A percentile compares a stretch with the other conserved stretches of the same genome.
phyloP scores from a whole-genome alignment of 2,329 filamentous ascomycete species.

The Aspergillus sp. region DNA sequence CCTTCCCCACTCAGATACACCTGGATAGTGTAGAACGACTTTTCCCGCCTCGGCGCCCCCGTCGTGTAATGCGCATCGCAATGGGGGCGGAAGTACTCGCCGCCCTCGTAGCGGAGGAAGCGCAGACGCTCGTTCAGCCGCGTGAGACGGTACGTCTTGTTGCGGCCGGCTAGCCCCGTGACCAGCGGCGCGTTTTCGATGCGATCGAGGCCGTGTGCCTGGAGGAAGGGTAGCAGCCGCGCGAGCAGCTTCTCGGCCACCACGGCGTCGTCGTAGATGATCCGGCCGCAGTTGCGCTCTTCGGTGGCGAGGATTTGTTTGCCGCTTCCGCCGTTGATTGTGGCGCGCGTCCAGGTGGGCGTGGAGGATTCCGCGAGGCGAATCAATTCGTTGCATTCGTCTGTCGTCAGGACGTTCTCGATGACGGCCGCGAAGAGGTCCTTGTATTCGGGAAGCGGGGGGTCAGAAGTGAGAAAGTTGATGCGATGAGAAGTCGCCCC shows the following conservation, averaged over 20 bases:
- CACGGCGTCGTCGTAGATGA: slow-evolving; percentile 69
- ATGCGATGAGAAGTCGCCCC: slow-evolving; percentile 51
- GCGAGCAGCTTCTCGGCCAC: slow-evolving; percentile 64
- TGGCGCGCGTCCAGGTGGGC: slow-evolving; percentile 62
- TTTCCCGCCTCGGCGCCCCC: slow-evolving; percentile 49
- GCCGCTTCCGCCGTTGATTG: slow-evolving; percentile 66
- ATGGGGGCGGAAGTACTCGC: slow-evolving; percentile 73
- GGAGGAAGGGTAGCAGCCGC: slow-evolving; percentile 50
- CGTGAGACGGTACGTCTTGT: slow-evolving; percentile 35
- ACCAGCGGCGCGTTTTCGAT: slow-evolving; percentile 38
- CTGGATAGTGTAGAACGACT: slow-evolving; percentile 56
- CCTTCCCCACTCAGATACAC: slow-evolving; percentile 53
- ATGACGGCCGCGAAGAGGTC: slow-evolving; percentile 60
- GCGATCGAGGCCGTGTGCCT: slow-evolving; percentile 48
- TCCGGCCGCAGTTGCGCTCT: slow-evolving; percentile 69
- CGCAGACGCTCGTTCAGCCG: slow-evolving; percentile 71
- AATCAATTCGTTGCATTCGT: slow-evolving; percentile 62
- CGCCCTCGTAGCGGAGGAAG: slow-evolving; percentile 69
- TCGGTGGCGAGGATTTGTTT: slow-evolving; percentile 57
- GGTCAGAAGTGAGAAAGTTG: slow-evolving; percentile 51
- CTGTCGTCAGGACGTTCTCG: slow-evolving; percentile 61
- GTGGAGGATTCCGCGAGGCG: slow-evolving; percentile 50
- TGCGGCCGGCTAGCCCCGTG: slow-evolving; percentile 45
- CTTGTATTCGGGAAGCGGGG: slow-evolving; percentile 52
- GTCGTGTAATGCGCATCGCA: slow-evolving; percentile 65